These are phyloP conservation scores for Gossypium davidsonii DNA, from an alignment of 441 rosid species.

Conservation along the genomic window DNA sequence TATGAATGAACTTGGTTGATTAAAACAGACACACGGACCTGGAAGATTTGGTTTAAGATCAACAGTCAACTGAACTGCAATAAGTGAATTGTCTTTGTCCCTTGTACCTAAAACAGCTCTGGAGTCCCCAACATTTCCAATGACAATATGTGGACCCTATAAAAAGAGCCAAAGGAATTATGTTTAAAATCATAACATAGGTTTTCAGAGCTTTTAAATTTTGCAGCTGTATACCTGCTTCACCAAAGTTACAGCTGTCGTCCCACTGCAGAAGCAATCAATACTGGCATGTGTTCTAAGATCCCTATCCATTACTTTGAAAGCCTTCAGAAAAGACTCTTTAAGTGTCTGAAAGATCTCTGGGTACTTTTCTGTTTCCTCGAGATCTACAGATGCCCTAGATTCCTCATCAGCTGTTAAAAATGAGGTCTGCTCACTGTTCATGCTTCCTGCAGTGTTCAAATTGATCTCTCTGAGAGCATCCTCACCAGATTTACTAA, in stretches of 20 bases:
- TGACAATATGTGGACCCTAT: conserved; percentile 77
- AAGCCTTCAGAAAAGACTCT: conserved; percentile 83
- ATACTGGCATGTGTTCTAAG: conserved; percentile 53
- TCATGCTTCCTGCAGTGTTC: conserved; percentile 45
- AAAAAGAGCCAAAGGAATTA: conserved; percentile 2
- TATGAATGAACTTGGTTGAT: neutral
- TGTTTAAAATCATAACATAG: neutral
- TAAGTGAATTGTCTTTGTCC: conserved; percentile 53
- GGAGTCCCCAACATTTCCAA: conserved; percentile 96
- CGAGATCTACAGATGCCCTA: conserved; percentile 44
- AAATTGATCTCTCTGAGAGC: conserved; percentile 44
- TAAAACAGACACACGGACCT: conserved; percentile 37
- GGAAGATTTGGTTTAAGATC: conserved; percentile 98
- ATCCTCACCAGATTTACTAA: conserved; percentile 42
- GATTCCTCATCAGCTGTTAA: conserved; percentile 65
- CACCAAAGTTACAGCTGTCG: conserved; percentile 91
- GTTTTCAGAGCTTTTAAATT: neutral
- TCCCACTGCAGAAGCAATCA: conserved; percentile 95
- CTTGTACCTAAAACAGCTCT: conserved; percentile 85
- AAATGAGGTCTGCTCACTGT: conserved; percentile 51
- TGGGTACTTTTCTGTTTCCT: conserved; percentile 42
- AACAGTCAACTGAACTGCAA: conserved; percentile 85
- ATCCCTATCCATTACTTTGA: conserved; percentile 92
- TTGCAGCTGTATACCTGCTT: conserved; percentile 57
- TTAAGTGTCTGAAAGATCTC: conserved; percentile 60